Base-by-base conservation (phyloP, 805 yeast species). In the Candida nanaspora region DNA sequence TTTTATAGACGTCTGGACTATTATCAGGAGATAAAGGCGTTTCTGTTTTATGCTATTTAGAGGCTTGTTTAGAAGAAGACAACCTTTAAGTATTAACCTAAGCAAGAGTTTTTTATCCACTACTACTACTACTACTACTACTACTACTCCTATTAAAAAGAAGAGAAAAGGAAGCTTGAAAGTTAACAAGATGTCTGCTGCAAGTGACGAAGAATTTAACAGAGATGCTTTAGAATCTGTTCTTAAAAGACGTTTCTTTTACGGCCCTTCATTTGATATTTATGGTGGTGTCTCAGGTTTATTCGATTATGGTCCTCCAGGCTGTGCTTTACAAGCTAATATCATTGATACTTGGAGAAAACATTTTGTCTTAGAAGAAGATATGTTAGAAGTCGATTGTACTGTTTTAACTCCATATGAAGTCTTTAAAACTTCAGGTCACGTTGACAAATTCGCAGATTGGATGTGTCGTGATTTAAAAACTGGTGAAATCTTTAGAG, bases 291-390 rank as follows among this genome's bases (percentile, higher is more conserved):
- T 93, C 35, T 86, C 96, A 37, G 99, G 99, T 50, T 74, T 93
- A 44, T 93, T 86, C 64, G 99, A 93, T 64, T 93, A 89, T 61
- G 99, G 99, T 69, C 99, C 99, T 48, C 97, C 98, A 62, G 98
- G 98, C 47, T 91, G 98, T 71, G 94, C 98, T 11, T 78, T 93
- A 67, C 98, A 91, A 72, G 95, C 97, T 56, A 91, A 93, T 64
- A 75, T 93, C 47, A 72, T 93, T 46, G 99, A 94, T 59, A 74
- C 78, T 38, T 93, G 98, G 98, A 84, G 98, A 72, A 91, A 89
- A 65, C 99, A 93, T 68, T 93, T 93, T 63, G 81, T 93, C 46
- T 71, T 94, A 51, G 98, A 93, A 68, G 99, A 93, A 70, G 98
- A 93, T 59, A 93, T 93, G 98, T 76, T 89, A 59, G 99, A 93